These are phyloP conservation scores for Pyracantha coccinea DNA, from an alignment of 331 rosid species.

Conservation along the genomic window DNA sequence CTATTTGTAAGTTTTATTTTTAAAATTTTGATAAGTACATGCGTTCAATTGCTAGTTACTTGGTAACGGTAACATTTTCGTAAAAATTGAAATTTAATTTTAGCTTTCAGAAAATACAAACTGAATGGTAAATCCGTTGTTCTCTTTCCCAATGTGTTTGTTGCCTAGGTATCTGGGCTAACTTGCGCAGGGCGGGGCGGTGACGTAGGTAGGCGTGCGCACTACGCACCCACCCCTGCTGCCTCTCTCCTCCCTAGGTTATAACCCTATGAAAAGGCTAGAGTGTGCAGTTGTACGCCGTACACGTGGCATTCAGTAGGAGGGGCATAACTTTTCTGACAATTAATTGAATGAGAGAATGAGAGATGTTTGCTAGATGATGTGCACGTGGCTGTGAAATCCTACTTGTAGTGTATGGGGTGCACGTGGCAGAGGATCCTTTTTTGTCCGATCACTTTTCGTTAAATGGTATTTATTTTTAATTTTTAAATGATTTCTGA, in stretches of 20 bases:
- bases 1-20: no score
- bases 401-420: no score
- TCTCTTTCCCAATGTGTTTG: slow-evolving; percentile 8
- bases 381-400: background rate
- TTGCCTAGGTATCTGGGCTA: slow-evolving; percentile 11
- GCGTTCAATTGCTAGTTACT: no score
- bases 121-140: background rate
- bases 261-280: background rate
- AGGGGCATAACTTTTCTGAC: background rate
- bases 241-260: background rate
- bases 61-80: background rate
- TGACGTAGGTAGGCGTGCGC: slow-evolving; percentile 24
- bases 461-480: no score
- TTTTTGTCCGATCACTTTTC: no score
- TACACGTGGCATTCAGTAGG: slow-evolving; percentile 8
- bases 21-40: no score
- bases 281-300: background rate
- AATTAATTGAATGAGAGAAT: background rate
- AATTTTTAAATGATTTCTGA: no score
- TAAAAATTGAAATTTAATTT: background rate
- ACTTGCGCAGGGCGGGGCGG: slow-evolving; percentile 22
- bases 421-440: no score
- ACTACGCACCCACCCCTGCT: background rate
- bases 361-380: background rate
- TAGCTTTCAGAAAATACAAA: background rate